A percentile compares a stretch with the other conserved stretches of the same genome.
phyloP scores from a whole-genome alignment of 257 asterid genomes.

The Solanum paucissectum region DNA sequence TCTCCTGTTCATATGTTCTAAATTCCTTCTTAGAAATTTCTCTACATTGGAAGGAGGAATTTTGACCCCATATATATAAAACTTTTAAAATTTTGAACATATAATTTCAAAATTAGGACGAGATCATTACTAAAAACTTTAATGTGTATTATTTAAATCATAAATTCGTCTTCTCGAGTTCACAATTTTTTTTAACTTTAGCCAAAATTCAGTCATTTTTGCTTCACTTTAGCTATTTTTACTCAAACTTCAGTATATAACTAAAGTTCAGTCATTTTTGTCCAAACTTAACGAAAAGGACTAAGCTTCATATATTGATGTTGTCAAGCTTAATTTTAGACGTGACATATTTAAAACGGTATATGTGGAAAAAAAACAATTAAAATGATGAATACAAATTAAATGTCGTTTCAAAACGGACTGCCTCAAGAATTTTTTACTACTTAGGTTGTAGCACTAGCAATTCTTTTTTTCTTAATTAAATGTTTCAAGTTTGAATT shows the following conservation, averaged over 20 bases:
- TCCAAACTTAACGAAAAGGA: neutral
- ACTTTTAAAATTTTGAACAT: neutral
- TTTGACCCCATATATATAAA: neutral
- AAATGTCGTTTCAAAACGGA: neutral
- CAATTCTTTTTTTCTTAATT: no score
- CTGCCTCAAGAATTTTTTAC: no score
- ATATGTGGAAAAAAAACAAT: neutral
- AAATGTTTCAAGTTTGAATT: no score
- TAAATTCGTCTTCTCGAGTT: neutral
- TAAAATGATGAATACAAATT: no score
- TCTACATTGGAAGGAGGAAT: neutral
- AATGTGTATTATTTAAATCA: no score
- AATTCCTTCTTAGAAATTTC: neutral
- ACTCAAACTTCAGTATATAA: neutral
- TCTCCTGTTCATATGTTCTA: neutral
- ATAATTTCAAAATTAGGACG: neutral
- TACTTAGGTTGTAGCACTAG: no score
- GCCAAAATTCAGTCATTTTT: neutral
- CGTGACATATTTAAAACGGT: neutral
- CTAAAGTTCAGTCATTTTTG: neutral
- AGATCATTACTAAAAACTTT: neutral
- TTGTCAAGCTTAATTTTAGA: neutral
- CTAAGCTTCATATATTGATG: neutral
- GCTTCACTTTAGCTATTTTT: neutral
- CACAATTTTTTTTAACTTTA: no score